Conservation (phyloP, 805 yeast species). For the Teunomyces gatunensis region DNA sequence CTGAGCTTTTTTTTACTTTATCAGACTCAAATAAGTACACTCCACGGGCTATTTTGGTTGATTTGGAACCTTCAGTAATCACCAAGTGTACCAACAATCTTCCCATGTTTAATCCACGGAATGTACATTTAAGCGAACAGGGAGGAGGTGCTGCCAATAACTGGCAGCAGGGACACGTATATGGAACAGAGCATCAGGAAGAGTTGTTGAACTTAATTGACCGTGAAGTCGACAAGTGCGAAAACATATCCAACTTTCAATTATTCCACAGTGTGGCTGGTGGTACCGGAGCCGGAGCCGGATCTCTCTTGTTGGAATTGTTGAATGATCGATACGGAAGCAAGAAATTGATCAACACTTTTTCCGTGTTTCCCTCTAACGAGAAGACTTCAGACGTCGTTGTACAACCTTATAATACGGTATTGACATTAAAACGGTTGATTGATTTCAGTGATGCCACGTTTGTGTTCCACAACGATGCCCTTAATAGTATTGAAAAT, state of each 20-base stretch:
- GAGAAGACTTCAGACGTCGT: slow-evolving; percentile 89
- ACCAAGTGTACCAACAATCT: slow-evolving; percentile 52
- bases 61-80: slow-evolving; percentile 88
- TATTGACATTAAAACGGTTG: slow-evolving; percentile 76
- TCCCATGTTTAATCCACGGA: slow-evolving; percentile 79
- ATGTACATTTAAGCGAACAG: slow-evolving; percentile 70
- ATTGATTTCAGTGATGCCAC: slow-evolving; percentile 84
- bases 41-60: slow-evolving; percentile 83
- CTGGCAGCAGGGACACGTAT: slow-evolving; percentile 88
- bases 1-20: slow-evolving; percentile 78
- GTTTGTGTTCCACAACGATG: slow-evolving; percentile 88
- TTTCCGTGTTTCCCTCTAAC: slow-evolving; percentile 80
- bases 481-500: slow-evolving; percentile 70
- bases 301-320: slow-evolving; percentile 75
- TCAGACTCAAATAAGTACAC: slow-evolving; percentile 76
- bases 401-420: slow-evolving; percentile 92
- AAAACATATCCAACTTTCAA: slow-evolving; percentile 86
- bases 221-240: slow-evolving; percentile 86
- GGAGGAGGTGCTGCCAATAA: slow-evolving; percentile 96
- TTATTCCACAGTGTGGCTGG: slow-evolving; percentile 94
- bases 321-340: slow-evolving; percentile 74
- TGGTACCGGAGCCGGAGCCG: slow-evolving; percentile 97
- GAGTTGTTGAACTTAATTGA: slow-evolving; percentile 81
- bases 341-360: slow-evolving; percentile 80
- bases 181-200: slow-evolving; percentile 67